Percentiles rank a stretch among this genome's conserved stretches.
Evolutionary conservation across 805 yeast genomes (phyloP).

Genomic region (Candida germanica): DNA sequence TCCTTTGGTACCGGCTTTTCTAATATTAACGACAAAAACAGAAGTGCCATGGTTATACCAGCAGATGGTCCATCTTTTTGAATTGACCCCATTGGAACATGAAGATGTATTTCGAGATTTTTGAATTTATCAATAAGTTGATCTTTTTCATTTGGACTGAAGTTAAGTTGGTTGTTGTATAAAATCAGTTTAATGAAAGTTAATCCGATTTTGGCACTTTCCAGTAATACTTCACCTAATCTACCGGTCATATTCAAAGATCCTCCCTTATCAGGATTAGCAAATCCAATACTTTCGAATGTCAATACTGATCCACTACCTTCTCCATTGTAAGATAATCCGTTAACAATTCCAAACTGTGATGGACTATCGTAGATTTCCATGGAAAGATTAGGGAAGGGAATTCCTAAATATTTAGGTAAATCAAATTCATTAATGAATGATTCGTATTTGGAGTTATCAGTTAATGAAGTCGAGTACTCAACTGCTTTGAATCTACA

Average conservation of each 20-base stretch:
- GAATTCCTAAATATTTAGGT: constrained; percentile 67
- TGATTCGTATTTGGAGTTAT: constrained; percentile 28
- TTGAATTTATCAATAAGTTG: constrained; percentile 44
- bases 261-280: constrained; percentile 35
- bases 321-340: constrained; percentile 80
- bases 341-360: constrained; percentile 74
- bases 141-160: constrained; percentile 27
- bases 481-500: constrained; percentile 84
- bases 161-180: constrained; percentile 27
- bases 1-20: constrained; percentile 43
- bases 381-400: constrained; percentile 38
- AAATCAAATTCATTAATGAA: constrained; percentile 53
- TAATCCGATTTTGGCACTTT: constrained; percentile 75
- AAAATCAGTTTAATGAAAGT: constrained; percentile 65
- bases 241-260: constrained; percentile 71
- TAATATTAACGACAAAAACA: constrained; percentile 42
- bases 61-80: constrained; percentile 48
- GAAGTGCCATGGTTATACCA: constrained; percentile 49
- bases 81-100: constrained; percentile 49
- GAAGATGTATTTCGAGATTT: constrained; percentile 54
- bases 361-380: constrained; percentile 23
- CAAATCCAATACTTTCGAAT: constrained; percentile 70
- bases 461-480: constrained; percentile 34
- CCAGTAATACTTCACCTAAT: constrained; percentile 76
- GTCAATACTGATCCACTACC: constrained; percentile 82